Evolutionary conservation across 2,329 filamentous ascomycete genomes (phyloP).

Genomic region (Talaromyces rugulosus): DNA sequence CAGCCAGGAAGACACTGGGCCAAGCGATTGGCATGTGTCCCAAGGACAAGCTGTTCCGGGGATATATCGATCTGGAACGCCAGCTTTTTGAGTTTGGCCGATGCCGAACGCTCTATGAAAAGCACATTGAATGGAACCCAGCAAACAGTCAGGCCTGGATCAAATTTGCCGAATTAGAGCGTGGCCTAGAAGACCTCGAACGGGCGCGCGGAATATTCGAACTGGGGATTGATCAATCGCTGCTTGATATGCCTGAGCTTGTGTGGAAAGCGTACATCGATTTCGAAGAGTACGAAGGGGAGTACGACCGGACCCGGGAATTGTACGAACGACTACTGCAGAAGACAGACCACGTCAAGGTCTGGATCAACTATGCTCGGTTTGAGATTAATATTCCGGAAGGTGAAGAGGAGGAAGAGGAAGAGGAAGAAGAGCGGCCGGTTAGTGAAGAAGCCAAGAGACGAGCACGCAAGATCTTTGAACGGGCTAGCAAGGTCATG

Average conservation of each 20-base stretch:
- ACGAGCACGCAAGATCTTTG: conserved; percentile 77
- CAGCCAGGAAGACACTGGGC: conserved; percentile 83
- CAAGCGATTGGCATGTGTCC: conserved; percentile 90
- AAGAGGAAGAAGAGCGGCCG: conserved; percentile 47
- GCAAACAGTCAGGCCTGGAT: conserved; percentile 94
- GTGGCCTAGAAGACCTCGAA: conserved; percentile 83
- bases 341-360: conserved; percentile 98
- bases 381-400: conserved; percentile 96
- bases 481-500: conserved; percentile 79
- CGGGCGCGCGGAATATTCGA: conserved; percentile 89
- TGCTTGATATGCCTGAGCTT: conserved; percentile 93
- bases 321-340: conserved; percentile 87
- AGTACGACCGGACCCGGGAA: conserved; percentile 75
- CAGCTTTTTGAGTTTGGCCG: conserved; percentile 91
- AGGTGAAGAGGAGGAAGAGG: conserved; percentile 56
- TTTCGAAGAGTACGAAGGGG: conserved; percentile 92
- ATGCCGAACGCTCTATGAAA: conserved; percentile 87
- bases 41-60: conserved; percentile 91
- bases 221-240: conserved; percentile 74
- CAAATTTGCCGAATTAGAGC: conserved; percentile 88
- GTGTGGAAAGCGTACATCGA: conserved; percentile 99
- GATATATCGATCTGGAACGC: conserved; percentile 88
- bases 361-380: conserved; percentile 98
- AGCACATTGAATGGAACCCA: conserved; percentile 88
- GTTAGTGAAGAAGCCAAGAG: conserved; percentile 80